Base-by-base conservation (phyloP, 202 grass and related monocot genomes). In the Panicum virgatum region DNA sequence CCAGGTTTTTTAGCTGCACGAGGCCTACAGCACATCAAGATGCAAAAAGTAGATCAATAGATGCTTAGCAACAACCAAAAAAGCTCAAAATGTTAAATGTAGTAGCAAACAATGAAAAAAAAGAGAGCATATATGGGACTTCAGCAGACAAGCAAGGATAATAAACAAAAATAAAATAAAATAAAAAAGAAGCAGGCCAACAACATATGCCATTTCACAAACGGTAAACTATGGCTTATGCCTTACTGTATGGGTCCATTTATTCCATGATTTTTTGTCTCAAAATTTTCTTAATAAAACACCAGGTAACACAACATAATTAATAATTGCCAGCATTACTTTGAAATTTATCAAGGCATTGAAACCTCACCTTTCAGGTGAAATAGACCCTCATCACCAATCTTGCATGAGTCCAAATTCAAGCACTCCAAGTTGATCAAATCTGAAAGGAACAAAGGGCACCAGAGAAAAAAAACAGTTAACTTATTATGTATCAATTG, bases 351-450 rank as follows among this genome's bases (percentile, higher is more conserved):
- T 37, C 13, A 52, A 42, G 52, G 52, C 20, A 76, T 15, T 22
- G 22, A 72, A 67, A 64, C 47, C 51, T 87, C 73, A 95, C 96
- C 86, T 91, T 95, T 98, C 77, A 98, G 66, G 66, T 93, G 88
- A 62, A 77, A 58, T 73, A 98, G 83, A 60, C 92, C 96, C 54
- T 86, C 82, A 83, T 93, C 89, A 40, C 82, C 58, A 83, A 95
- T 93, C 86, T 91, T 98, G 88, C 96, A 98, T 57, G 92, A 95
- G 85, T 98, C 96, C 84, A 98, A 91, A 80, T 95, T 98, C 57
- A 98, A 88, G 85, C 88, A 90, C 82, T 98, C 90, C 85, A 98
- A 88, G 88, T 72, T 90, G 66, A 95, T 83, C 80, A 98, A 82
- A 61, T 83, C 96, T 98, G 84, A 30, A 87, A 92, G 66, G 54